A percentile compares a stretch with the other conserved stretches of the same genome.
Conservation (phyloP, 306 rosid species). For the Vigna hirtella region DNA sequence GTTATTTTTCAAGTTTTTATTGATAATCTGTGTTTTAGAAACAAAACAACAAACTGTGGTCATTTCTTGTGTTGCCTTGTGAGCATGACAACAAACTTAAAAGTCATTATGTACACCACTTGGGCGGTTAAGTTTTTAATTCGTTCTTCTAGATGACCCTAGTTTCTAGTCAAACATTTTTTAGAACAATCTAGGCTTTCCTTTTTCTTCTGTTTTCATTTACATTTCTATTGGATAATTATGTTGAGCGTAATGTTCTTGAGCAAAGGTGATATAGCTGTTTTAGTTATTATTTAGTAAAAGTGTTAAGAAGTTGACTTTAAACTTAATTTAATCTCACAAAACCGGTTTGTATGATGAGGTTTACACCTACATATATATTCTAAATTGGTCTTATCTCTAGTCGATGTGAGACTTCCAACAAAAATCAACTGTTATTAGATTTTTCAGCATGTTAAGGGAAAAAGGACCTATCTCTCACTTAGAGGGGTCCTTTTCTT, state of each 20-base stretch:
- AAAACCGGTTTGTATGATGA: no score
- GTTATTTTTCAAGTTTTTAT: slow-evolving; percentile 30
- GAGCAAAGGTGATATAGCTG: neutral
- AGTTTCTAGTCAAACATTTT: slow-evolving; percentile 27
- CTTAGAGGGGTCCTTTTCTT: slow-evolving; percentile 4
- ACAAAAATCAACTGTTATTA: neutral
- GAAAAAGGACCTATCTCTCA: neutral
- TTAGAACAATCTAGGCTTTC: neutral
- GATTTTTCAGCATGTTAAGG: slow-evolving; percentile 1
- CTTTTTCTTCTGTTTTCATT: slow-evolving; percentile 1
- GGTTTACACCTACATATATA: no score
- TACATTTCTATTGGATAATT: slow-evolving; percentile 4
- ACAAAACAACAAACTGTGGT: neutral
- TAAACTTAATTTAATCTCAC: no score
- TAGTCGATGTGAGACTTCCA: no score
- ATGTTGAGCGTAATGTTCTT: neutral
- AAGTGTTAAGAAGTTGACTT: neutral
- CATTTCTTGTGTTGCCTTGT: slow-evolving; percentile 9
- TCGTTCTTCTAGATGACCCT: slow-evolving; percentile 3
- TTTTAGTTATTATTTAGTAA: neutral
- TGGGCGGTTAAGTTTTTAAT: slow-evolving; percentile 19
- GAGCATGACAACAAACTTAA: slow-evolving; percentile 16
- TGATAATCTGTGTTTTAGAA: slow-evolving; percentile 7
- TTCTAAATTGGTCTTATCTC: no score
- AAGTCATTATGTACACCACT: slow-evolving; percentile 21